Conservation (phyloP, 2,329 filamentous ascomycete species). For the Diaporthe longicolla region DNA sequence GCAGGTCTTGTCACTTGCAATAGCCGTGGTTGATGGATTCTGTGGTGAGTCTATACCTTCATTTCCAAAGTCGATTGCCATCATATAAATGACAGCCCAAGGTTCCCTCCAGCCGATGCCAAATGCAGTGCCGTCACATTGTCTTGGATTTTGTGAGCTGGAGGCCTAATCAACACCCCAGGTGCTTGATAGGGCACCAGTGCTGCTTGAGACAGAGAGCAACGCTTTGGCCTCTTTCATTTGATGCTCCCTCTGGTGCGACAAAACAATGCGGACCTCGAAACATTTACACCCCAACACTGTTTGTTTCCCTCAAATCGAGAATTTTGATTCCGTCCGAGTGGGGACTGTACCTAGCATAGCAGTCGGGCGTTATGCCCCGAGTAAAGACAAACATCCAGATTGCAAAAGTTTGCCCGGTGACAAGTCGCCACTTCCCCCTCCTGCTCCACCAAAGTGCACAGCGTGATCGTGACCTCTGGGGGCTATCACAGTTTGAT, state of each 20-base stretch:
- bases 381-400: constrained; percentile 30
- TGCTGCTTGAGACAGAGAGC: constrained; percentile 6
- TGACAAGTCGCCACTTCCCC: not conserved
- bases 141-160: constrained; percentile 8
- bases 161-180: not conserved
- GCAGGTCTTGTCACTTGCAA: not conserved
- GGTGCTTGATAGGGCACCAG: not conserved
- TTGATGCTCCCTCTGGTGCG: constrained; percentile 14
- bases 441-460: constrained; percentile 8
- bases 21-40: not conserved
- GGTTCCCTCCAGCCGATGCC: not conserved
- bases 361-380: constrained; percentile 25
- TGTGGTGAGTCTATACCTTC: constrained; percentile 9
- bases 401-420: constrained; percentile 36
- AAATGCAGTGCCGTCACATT: not conserved
- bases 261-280: not conserved
- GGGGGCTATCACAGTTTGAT: not conserved
- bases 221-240: constrained; percentile 17
- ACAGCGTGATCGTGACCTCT: constrained; percentile 1
- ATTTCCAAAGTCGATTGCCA: not conserved
- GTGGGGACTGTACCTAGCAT: constrained; percentile 6
- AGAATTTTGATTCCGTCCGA: constrained; percentile 19
- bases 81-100: constrained; percentile 4
- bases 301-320: not conserved
- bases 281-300: not conserved